These are phyloP conservation scores for Wickerhamiella siamensis DNA, from an alignment of 805 yeast genomes.

Conservation along the genomic window DNA sequence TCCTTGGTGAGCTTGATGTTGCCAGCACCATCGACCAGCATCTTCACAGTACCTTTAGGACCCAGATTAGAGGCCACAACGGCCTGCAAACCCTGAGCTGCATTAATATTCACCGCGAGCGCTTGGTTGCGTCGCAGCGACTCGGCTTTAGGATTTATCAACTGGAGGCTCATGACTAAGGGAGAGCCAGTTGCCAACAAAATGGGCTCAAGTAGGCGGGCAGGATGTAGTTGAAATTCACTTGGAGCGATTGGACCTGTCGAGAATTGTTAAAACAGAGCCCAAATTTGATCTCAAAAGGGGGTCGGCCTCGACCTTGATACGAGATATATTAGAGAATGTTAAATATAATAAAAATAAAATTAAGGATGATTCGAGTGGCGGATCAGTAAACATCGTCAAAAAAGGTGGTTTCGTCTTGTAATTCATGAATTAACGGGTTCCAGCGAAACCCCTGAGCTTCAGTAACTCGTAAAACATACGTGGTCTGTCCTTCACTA, in stretches of 20 bases:
- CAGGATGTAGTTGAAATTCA: too few relatives aligned
- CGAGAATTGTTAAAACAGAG: too few relatives aligned
- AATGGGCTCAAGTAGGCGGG: too few relatives aligned
- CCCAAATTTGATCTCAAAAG: too few relatives aligned
- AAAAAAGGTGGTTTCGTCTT: constrained; percentile 1
- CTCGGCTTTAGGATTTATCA: constrained; percentile 94
- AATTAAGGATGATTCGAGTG: too few relatives aligned
- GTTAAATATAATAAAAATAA: too few relatives aligned
- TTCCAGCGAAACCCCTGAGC: constrained; percentile 13
- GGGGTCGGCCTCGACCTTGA: too few relatives aligned
- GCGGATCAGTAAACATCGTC: too few relatives aligned
- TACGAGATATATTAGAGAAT: too few relatives aligned
- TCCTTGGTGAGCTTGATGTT: constrained; percentile 90
- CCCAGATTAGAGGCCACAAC: constrained; percentile 87
- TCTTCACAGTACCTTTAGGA: constrained; percentile 92
- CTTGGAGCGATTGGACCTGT: too few relatives aligned
- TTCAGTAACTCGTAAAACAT: constrained; percentile 8
- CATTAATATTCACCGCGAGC: constrained; percentile 81
- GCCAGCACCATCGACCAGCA: constrained; percentile 95
- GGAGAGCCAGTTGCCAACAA: not conserved
- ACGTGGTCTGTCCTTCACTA: constrained; percentile 6
- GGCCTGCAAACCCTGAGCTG: constrained; percentile 93
- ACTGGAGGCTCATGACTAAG: constrained; percentile 37
- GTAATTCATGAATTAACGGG: constrained; percentile 4
- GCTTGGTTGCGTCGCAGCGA: constrained; percentile 93